Evolutionary conservation across 73 alveolate genomes (phyloP).

Genomic region (Uronychia binucleata): DNA sequence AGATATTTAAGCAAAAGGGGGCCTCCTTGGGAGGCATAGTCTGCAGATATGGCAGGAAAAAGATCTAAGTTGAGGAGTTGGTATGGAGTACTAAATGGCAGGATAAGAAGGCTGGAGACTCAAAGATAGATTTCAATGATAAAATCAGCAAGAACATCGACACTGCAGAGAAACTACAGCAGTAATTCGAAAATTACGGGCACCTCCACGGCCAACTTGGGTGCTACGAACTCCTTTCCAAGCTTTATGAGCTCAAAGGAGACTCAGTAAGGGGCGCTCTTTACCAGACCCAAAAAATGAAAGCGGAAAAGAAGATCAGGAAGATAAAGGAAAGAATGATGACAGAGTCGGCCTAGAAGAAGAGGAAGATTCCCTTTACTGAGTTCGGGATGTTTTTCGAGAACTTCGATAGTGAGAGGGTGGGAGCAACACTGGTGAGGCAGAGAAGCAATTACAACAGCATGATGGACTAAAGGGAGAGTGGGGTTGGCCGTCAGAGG

Average conservation of each 20-base stretch:
- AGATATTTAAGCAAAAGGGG: too few species aligned
- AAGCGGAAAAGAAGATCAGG: neutral
- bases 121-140: neutral
- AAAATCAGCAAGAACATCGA: neutral
- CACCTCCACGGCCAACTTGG: neutral
- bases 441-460: too few species aligned
- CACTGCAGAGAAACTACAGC: neutral
- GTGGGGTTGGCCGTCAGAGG: too few species aligned
- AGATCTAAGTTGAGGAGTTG: neutral
- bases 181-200: neutral
- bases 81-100: neutral
- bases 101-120: neutral
- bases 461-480: too few species aligned
- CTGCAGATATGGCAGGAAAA: neutral
- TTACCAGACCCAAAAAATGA: too few species aligned
- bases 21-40: neutral
- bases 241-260: neutral
- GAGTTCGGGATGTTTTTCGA: neutral
- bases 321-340: neutral
- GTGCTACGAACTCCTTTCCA: neutral
- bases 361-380: neutral
- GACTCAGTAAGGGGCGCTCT: too few species aligned
- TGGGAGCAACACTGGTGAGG: too few species aligned
- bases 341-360: neutral
- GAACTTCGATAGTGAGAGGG: neutral